These are phyloP conservation scores for Zizania latifolia DNA, from an alignment of 176 grass and related monocot genomes.

Conservation along the genomic window DNA sequence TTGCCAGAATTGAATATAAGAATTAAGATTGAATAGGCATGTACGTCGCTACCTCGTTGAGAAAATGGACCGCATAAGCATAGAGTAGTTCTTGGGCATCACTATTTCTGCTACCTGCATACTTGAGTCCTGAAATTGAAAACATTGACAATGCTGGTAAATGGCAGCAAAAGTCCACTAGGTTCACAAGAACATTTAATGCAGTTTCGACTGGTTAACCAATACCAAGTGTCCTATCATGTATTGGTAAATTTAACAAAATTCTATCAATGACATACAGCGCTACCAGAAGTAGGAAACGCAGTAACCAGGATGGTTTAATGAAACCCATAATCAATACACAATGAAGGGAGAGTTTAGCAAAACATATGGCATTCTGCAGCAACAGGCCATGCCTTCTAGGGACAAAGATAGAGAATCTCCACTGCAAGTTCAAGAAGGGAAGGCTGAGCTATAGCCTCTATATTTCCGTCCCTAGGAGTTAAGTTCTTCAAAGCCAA, in stretches of 20 bases:
- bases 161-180: conserved; percentile 20
- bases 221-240: neutral
- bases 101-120: conserved; percentile 91
- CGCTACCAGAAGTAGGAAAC: neutral
- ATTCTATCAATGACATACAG: neutral
- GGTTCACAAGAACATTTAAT: neutral
- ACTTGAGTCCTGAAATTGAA: conserved; percentile 75
- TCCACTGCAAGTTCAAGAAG: neutral
- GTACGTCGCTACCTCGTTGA: conserved; percentile 54
- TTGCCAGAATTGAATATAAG: conserved; percentile 1
- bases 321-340: neutral
- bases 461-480: neutral
- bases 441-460: neutral
- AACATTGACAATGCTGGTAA: conserved; percentile 17
- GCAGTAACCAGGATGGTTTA: neutral
- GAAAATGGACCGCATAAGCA: conserved; percentile 69
- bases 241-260: neutral
- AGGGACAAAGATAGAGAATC: neutral
- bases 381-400: neutral
- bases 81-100: conserved; percentile 88
- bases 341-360: neutral
- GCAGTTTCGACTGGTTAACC: neutral
- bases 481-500: neutral
- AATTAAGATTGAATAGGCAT: conserved; percentile 19
- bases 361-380: neutral